Evolutionary conservation across 2,329 filamentous ascomycete genomes (phyloP).

Genomic region (Dothidotthia symphoricarpi): DNA sequence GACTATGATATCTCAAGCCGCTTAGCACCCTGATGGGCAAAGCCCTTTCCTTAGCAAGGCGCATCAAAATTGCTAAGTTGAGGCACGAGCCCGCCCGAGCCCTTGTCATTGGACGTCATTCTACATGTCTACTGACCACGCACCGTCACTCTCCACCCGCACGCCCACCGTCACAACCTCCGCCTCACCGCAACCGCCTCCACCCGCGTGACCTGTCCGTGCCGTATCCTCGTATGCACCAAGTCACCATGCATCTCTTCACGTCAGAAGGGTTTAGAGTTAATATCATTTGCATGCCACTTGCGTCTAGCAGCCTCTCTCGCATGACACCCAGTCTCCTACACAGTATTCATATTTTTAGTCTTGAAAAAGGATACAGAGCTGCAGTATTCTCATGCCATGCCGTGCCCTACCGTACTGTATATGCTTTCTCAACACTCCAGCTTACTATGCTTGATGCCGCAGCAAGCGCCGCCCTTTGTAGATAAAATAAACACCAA

Average conservation of each 20-base stretch:
- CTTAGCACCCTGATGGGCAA: conserved; percentile 25
- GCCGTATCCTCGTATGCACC: too few species aligned
- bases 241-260: too few species aligned
- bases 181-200: neutral
- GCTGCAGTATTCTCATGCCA: neutral
- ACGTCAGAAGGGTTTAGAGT: too few species aligned
- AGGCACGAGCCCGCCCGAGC: conserved; percentile 20
- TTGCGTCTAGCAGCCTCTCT: too few species aligned
- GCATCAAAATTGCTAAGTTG: conserved; percentile 10
- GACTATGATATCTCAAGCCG: too few species aligned
- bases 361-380: conserved; percentile 2
- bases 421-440: conserved; percentile 19
- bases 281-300: too few species aligned
- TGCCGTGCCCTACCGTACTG: conserved; percentile 5
- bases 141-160: neutral
- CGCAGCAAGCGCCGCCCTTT: conserved; percentile 16
- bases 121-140: neutral
- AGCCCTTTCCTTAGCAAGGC: conserved; percentile 8
- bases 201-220: neutral
- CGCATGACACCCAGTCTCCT: too few species aligned
- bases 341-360: neutral
- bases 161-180: conserved; percentile 1
- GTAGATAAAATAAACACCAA: conserved; percentile 16
- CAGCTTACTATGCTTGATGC: conserved; percentile 14
- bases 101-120: conserved; percentile 29